Base-by-base conservation (phyloP, 2,329 filamentous ascomycete genomes). In the Cercospora janseana region DNA sequence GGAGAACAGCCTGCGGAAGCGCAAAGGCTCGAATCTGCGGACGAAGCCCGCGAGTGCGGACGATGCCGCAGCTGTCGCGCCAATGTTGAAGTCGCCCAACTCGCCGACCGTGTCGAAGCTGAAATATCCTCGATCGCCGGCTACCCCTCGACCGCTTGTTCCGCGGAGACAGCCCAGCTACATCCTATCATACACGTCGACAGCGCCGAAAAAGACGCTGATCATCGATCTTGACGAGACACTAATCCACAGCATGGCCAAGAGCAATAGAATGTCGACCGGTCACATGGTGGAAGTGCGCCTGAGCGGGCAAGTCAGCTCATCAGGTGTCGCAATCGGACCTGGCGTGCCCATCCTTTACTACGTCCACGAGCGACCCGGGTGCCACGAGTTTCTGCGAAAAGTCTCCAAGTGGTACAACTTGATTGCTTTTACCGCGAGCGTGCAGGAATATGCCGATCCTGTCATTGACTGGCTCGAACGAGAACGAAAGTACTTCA, bases 381-480 rank as follows among this genome's bases (percentile, higher is more conserved):
- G 93, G 67, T 98, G 93, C 69, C 93, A 98, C 70, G 92, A 97
- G 61, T 98, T 98, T 66, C 72, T 98, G 65, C 86, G 91, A 64
- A 88, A 87, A 74, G 83, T 96, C 38, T 90, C 85, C 76, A 95
- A 95, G 74, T 98, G 93, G 93, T 98, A 94, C 73, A 97, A 96
- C 67, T 76, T 98, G 12, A 88, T 98, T 44, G 79, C 97, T 38
- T 98, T 98, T 70, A 98, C 93, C 7, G 93, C 93, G 2, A 95
- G 90, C 15, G 93, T 98, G 28, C 93, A 98, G 69, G 93, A 98
- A 70, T 98, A 98, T 65, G 93, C 93, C 50, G 93, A 98, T 69
- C 93, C 93, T 0, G 93, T 98, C 49, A 97, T 98, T 67, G 93
- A 98, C 77, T 97, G 91, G 90, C 79, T 98, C 53, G 93, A 98